A percentile compares a stretch with the other conserved stretches of the same genome.
These are phyloP conservation scores for Blastosporella zonata DNA, from an alignment of 1,284 basidiomycete species.

Conservation along the genomic window DNA sequence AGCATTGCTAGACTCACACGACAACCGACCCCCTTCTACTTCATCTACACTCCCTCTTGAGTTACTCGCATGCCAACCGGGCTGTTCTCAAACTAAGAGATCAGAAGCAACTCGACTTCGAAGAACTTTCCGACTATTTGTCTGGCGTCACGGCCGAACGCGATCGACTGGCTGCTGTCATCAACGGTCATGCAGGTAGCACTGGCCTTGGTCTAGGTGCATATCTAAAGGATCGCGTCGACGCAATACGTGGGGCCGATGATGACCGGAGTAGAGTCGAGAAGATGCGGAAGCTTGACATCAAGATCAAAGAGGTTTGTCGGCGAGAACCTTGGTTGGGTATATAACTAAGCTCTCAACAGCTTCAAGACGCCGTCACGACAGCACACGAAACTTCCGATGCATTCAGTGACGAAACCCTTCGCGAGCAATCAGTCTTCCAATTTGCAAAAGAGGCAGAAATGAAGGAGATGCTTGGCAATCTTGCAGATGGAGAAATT, in stretches of 20 bases:
- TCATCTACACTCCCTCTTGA: conserved; percentile 85
- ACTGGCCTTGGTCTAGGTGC: conserved; percentile 82
- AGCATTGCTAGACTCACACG: conserved; percentile 63
- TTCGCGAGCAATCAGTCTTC: conserved; percentile 88
- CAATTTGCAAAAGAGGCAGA: conserved; percentile 89
- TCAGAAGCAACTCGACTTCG: conserved; percentile 98
- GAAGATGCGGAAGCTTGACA: conserved; percentile 89
- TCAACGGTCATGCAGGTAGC: conserved; percentile 77
- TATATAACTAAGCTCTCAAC: conserved; percentile 11
- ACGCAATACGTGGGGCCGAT: conserved; percentile 88
- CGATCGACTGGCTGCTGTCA: conserved; percentile 85
- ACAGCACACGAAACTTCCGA: conserved; percentile 94
- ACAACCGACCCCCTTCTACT: conserved; percentile 86
- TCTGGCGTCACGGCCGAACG: conserved; percentile 89
- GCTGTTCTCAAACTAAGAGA: conserved; percentile 92
- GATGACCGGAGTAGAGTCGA: conserved; percentile 92
- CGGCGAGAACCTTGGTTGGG: not conserved
- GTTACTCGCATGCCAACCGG: conserved; percentile 88
- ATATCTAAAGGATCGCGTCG: conserved; percentile 93
- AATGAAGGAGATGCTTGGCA: conserved; percentile 91
- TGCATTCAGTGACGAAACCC: conserved; percentile 92
- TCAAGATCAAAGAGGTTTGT: conserved; percentile 88
- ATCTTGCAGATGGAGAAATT: conserved; percentile 91
- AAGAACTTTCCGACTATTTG: conserved; percentile 95
- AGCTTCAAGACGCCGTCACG: conserved; percentile 96